These are phyloP conservation scores for Canavalia ensiformis DNA, from an alignment of 306 rosid genomes.

Conservation along the genomic window DNA sequence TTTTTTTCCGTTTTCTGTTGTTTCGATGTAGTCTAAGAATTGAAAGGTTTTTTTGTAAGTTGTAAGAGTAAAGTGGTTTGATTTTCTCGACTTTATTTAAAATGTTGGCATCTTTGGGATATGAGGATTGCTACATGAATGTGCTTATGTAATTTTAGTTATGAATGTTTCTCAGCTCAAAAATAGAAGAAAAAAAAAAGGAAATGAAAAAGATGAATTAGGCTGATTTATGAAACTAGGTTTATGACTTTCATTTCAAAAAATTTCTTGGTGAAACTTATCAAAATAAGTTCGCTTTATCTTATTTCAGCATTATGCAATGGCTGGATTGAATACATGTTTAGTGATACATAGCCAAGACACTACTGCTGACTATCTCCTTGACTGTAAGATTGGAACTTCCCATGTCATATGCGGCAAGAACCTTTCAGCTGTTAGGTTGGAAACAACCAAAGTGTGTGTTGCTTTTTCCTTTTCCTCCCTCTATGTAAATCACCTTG, in stretches of 20 bases:
- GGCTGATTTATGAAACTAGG: too few species aligned
- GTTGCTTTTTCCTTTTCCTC: constrained; percentile 28
- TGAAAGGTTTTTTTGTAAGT: too few species aligned
- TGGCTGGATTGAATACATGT: constrained; percentile 83
- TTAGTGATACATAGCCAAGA: constrained; percentile 90
- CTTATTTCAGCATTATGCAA: constrained; percentile 83
- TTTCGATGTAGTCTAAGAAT: neutral
- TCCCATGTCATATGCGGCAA: constrained; percentile 66
- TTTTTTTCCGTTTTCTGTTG: neutral
- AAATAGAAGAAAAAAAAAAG: neutral
- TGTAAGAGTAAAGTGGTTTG: neutral
- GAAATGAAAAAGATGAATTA: neutral
- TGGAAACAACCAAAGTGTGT: constrained; percentile 92
- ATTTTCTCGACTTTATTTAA: neutral
- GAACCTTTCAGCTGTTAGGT: constrained; percentile 92
- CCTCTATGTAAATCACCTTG: constrained; percentile 24
- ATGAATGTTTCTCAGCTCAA: neutral
- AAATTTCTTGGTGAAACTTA: too few species aligned
- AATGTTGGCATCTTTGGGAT: constrained; percentile 1
- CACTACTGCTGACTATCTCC: constrained; percentile 83
- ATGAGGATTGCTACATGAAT: neutral
- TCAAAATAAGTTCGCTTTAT: neutral
- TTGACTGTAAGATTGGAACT: constrained; percentile 84
- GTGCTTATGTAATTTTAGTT: neutral
- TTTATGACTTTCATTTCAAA: too few species aligned